Percentiles rank a stretch among this genome's conserved stretches.
Conservation (phyloP, 805 yeast species). For the Cyberlindnera galapagoensis region DNA sequence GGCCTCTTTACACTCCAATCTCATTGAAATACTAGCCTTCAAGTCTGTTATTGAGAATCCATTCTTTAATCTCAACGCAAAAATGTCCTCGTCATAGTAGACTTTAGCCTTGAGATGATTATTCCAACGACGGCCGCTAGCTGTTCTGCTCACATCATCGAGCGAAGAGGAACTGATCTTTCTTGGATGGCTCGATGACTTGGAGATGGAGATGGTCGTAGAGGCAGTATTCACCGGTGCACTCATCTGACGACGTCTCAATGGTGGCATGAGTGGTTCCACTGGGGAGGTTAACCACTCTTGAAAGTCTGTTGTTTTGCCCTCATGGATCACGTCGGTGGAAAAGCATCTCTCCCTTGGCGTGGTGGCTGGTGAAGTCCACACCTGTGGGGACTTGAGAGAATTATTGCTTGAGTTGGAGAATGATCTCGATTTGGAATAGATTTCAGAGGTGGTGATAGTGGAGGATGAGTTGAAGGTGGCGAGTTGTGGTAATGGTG, state of each 20-base stretch:
- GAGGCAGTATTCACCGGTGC: no score
- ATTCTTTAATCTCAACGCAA: conserved; percentile 17
- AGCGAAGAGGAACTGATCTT: not conserved
- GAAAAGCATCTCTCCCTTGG: conserved; percentile 5
- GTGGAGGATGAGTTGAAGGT: not conserved
- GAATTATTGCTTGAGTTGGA: no score
- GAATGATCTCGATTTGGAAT: not conserved
- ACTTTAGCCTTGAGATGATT: conserved; percentile 19
- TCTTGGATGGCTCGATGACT: no score
- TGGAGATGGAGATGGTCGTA: no score
- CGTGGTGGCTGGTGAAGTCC: conserved; percentile 19
- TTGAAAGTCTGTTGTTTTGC: conserved; percentile 2
- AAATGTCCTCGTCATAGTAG: conserved; percentile 20
- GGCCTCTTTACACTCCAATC: conserved; percentile 17
- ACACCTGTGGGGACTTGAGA: conserved; percentile 19
- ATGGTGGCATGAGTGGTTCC: conserved; percentile 7
- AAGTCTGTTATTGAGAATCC: conserved; percentile 6
- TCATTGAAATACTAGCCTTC: conserved; percentile 17
- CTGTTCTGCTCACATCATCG: conserved; percentile 1
- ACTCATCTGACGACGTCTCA: not conserved
- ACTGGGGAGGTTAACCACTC: conserved; percentile 14
- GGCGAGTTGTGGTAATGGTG: conserved; percentile 20
- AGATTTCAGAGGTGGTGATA: not conserved
- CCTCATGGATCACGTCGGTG: conserved; percentile 10
- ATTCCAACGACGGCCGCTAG: not conserved